Evolutionary conservation across 352 stramenopile genomes (phyloP), one percentile per base, ranked within the genome.

Genomic region (Phytophthora niederhauseri): DNA sequence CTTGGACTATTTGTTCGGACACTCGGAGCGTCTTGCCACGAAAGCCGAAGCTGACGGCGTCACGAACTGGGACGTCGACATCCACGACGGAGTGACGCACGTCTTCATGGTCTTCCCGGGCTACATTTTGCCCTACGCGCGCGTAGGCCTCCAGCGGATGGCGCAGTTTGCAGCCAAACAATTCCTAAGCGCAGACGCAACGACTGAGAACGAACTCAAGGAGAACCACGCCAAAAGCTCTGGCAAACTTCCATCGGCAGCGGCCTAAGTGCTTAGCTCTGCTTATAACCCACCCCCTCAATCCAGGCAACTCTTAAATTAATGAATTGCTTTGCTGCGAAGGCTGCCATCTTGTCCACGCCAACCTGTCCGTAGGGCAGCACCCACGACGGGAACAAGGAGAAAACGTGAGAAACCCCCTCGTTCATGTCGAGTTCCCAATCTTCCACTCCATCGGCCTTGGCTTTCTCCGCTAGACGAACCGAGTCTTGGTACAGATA

Each of bases 341-440:
- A 84, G 1, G 36, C 43, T 14, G 71, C 78, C 71, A 79, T 77
- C 26, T 63, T 68, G 11, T 67, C 34, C 26, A 84, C 48, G 0
- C 72, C 80, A 6, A 74, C 57, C 52, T 71, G 53, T 14, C 67
- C 51, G 55, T 78, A 77, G 8, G 80, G 80, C n/a, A 85, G 52
- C 26, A 85, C 57, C 19, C 52, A 64, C 1, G 50, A 19, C 8
- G 80, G 80, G 15, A 85, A 72, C 19, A 79, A 36, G 1, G 70
- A 51, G 31, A 84, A 81, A 1, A 78, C 68, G 55, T 87, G 77
- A 28, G 68, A 53, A 59, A 87, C 53, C 17, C 70, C 66, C 19
- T 74, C 58, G n/a, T 78, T 70, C 31, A 78, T 61, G 45, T 84
- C 70, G 11, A 86, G 28, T 58, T 83, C 66, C 74, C 74, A 81